Conservation (phyloP, 2,329 filamentous ascomycete genomes). For the Hypoxylon sp. region DNA sequence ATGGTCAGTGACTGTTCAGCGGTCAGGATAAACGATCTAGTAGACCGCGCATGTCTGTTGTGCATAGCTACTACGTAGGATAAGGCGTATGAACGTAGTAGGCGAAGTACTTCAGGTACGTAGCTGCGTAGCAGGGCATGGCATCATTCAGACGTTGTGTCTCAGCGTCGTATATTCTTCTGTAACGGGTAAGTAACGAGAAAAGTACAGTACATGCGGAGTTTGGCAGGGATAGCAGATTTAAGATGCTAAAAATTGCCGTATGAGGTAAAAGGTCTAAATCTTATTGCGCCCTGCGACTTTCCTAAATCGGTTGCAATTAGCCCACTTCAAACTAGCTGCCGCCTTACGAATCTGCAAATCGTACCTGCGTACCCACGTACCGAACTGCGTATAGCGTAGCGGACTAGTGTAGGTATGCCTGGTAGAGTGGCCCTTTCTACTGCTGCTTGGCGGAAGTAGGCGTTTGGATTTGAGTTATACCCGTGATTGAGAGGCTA, state of each 20-base stretch:
- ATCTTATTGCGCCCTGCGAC: slow-evolving; percentile 5
- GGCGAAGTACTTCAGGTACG: slow-evolving; percentile 28
- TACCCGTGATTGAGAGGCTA: slow-evolving; percentile 20
- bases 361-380: slow-evolving; percentile 7
- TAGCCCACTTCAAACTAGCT: slow-evolving; percentile 36
- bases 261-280: slow-evolving; percentile 14
- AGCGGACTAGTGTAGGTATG: slow-evolving; percentile 7
- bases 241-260: slow-evolving; percentile 16
- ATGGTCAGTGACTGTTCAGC: slow-evolving; percentile 16
- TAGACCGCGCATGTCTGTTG: slow-evolving; percentile 37
- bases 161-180: slow-evolving; percentile 27
- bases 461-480: slow-evolving; percentile 11
- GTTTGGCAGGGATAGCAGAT: not conserved
- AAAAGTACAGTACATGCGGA: slow-evolving; percentile 33
- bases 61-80: slow-evolving; percentile 33
- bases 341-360: slow-evolving; percentile 38
- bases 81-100: slow-evolving; percentile 7
- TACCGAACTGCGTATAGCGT: not conserved
- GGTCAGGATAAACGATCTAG: slow-evolving; percentile 3
- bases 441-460: slow-evolving; percentile 4
- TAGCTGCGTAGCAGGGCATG: slow-evolving; percentile 36
- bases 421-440: not conserved
- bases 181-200: slow-evolving; percentile 25
- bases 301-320: slow-evolving; percentile 43
- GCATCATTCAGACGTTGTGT: slow-evolving; percentile 42